phyloP scores from a whole-genome alignment of 257 asterid genomes.

The Solanum sparsipilum region DNA sequence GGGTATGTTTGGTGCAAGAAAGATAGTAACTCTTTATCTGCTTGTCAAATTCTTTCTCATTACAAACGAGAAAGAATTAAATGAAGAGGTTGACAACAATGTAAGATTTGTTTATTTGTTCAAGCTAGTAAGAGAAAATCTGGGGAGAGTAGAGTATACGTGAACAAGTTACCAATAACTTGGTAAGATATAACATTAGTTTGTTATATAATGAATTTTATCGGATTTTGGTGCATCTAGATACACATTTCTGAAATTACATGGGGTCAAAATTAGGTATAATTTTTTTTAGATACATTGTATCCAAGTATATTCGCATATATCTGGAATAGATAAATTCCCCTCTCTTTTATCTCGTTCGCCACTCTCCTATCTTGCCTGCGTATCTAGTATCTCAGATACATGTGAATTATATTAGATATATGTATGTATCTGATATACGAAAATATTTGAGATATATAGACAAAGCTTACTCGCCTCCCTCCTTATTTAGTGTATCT shows the following conservation, averaged over 20 bases:
- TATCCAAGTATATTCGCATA: no score
- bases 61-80: neutral
- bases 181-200: neutral
- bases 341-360: neutral
- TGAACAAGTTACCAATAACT: neutral
- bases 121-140: neutral
- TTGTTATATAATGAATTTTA: no score
- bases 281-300: neutral
- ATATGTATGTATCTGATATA: no score
- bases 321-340: no score
- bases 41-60: neutral
- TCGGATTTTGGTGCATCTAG: neutral
- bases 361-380: neutral
- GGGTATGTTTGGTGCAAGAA: neutral
- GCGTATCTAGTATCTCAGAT: neutral
- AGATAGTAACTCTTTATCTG: neutral
- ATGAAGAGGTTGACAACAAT: neutral
- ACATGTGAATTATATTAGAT: neutral
- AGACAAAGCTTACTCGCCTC: neutral
- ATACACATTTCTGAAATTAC: accelerated
- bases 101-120: neutral
- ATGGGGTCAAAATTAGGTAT: neutral
- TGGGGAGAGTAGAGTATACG: neutral
- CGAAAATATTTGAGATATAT: neutral
- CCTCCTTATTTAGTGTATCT: neutral